Evolutionary conservation across 129 eudicot species (phyloP), one percentile per base, ranked within the genome.

Genomic region (Artemisia tridentata): DNA sequence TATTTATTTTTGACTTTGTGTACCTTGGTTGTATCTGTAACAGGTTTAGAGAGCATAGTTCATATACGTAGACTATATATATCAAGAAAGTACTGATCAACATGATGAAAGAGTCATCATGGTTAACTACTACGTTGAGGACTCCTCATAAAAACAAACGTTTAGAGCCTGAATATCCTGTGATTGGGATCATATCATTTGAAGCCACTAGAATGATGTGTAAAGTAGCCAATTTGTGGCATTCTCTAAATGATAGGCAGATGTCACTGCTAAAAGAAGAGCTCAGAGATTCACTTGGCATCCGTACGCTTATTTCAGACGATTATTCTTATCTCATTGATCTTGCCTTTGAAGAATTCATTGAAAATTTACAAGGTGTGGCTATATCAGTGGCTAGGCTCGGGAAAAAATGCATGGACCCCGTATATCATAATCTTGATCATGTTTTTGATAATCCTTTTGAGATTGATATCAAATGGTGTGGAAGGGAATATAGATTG

Each of bases 331-430:
- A 85, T 71, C 88, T 90, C 17, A 74, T 86, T 86, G 83, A 83
- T 69, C 95, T 86, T 51, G 96, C 82, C 21, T 58, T 95, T 21
- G 79, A 84, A 0, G 97, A 95, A 64, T 80, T 95, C 59, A 23
- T 88, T 4, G 91, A 90, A 20, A 86, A 67, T 77, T 75, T 95
- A 54, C 69, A 62, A 41, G 63, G 55, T 56, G 84, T 85, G 59
- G 88, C 82, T 0, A 64, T 71, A 68, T 81, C 95, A 1, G 82
- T 83, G 17, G 84, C 86, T 47, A 71, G 87, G 79, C 86, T 95
- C 1, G 99, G 97, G 69, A 88, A 90, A 82, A 88, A 77, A 67
- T 95, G 99, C 67, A 49, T 74, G 5, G 92, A 90, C 67, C 86
- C 89, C 4, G 21, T 71, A 0, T 95, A 90, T 69, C 93, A 88